Evolutionary conservation across 2,329 filamentous ascomycete genomes (phyloP), one percentile per base, ranked within the genome.

Genomic region (Pezicula rhizophila): DNA sequence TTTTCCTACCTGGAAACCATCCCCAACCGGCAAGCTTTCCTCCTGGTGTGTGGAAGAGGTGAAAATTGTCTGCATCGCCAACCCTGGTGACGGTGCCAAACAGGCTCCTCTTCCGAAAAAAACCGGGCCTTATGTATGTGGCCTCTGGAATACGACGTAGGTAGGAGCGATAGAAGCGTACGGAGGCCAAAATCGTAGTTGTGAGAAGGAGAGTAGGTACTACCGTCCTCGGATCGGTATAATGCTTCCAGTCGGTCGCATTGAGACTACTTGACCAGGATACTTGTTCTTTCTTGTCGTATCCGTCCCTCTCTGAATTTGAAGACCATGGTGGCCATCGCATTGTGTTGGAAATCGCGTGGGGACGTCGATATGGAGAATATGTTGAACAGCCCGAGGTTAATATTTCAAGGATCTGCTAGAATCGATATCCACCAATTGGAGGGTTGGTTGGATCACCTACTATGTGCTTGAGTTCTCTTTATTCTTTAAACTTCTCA

Each of bases 21-120:
- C 87, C 90, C 93, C 93, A 99, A 46, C 93, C 93, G 10, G 85
- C 78, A 45, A 91, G 68, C 56, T 83, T 78, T 10, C 93, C 93
- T n/a, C 92, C 92, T 0, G 93, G 93, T 0, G 90, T 97, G 67
- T 99, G 93, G 66, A 86, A 99, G 42, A 99, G 67, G 58, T 93
- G 86, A 66, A 99, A 96, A 64, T 92, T 92, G 68, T 99, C 93
- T 4, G 90, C 95, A 75, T 99, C 93, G 38, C 95, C 93, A 20
- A 99, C 93, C 58, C 87, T 90, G 11, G 92, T 96, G 38, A 97
- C 93, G 53, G 79, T 79, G 12, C 93, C 93, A 59, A 92, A 86
- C 38, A 99, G 64, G 57, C 81, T 91, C 58, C 87, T 78, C 52
- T 75, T 82, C 41, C 87, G 81, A 64, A 92, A 92, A 63, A 84